Evolutionary conservation across 2,329 filamentous ascomycete genomes (phyloP).

Genomic region (Penicillium fuscoglaucum): DNA sequence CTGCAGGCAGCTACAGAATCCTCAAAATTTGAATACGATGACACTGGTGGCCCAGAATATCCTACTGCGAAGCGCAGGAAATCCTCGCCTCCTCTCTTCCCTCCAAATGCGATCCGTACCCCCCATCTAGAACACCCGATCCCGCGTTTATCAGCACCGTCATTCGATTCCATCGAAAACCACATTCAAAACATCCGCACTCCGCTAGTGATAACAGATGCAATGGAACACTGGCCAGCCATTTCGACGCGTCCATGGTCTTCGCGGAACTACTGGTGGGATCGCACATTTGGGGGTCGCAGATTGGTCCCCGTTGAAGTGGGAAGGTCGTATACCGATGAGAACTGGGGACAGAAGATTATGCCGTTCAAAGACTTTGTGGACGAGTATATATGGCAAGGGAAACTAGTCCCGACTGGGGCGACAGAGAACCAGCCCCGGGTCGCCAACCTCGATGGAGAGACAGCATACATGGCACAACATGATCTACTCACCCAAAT

Average conservation of each 20-base stretch:
- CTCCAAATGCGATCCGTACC: constrained; percentile 32
- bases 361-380: constrained; percentile 74
- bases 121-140: constrained; percentile 41
- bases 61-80: constrained; percentile 34
- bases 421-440: constrained; percentile 5
- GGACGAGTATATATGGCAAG: constrained; percentile 55
- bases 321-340: constrained; percentile 83
- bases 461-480: constrained; percentile 82
- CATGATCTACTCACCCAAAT: constrained; percentile 85
- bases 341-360: constrained; percentile 79
- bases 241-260: constrained; percentile 68
- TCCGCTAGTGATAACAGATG: constrained; percentile 69
- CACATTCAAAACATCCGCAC: constrained; percentile 54
- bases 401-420: constrained; percentile 4
- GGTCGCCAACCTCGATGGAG: constrained; percentile 16
- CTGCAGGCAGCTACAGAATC: constrained; percentile 28
- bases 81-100: constrained; percentile 35
- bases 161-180: constrained; percentile 61
- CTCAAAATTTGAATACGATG: constrained; percentile 7
- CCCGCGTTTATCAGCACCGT: constrained; percentile 47
- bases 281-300: constrained; percentile 71
- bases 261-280: constrained; percentile 70
- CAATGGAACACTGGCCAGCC: constrained; percentile 75
- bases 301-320: constrained; percentile 84
- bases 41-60: not conserved